Conservation (phyloP, 352 stramenopile species). For the Hyaloperonospora arabidopsidis region DNA sequence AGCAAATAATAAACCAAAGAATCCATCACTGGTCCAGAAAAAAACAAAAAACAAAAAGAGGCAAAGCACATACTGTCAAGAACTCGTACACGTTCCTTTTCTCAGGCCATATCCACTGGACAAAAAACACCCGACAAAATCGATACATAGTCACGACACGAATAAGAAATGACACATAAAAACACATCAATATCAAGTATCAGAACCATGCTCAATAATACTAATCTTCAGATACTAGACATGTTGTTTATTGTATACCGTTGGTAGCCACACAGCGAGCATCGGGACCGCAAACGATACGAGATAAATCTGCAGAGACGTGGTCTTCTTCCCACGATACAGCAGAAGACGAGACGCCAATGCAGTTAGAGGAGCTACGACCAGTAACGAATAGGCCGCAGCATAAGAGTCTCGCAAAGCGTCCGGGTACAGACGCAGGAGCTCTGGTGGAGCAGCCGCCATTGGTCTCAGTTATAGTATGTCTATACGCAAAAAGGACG, state of each 20-base stretch:
- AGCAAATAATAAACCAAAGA: too few relatives aligned
- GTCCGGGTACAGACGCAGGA: conserved; percentile 42
- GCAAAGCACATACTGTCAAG: conserved; percentile 7
- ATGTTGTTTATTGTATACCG: conserved; percentile 13
- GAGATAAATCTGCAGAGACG: conserved; percentile 34
- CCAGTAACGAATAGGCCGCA: conserved; percentile 38
- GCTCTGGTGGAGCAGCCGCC: conserved; percentile 10
- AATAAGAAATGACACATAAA: background rate
- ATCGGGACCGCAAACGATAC: conserved; percentile 35
- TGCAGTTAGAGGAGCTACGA: conserved; percentile 34
- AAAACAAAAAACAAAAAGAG: too few relatives aligned
- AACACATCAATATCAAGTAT: background rate
- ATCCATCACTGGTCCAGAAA: too few relatives aligned
- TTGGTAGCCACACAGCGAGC: conserved; percentile 35
- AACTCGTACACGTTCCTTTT: conserved; percentile 32
- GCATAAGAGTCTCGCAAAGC: conserved; percentile 37
- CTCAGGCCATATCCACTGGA: conserved; percentile 23
- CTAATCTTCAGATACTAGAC: too few relatives aligned
- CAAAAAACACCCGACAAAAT: background rate
- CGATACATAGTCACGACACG: too few relatives aligned
- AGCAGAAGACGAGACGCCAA: conserved; percentile 34
- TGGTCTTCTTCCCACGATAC: conserved; percentile 35
- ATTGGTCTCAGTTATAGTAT: background rate
- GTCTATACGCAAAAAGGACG: background rate
- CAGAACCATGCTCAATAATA: too few relatives aligned